Percentiles rank a stretch among this genome's conserved stretches.
Conservation (phyloP, 2,329 filamentous ascomycete species). For the Cordyceps javanica region DNA sequence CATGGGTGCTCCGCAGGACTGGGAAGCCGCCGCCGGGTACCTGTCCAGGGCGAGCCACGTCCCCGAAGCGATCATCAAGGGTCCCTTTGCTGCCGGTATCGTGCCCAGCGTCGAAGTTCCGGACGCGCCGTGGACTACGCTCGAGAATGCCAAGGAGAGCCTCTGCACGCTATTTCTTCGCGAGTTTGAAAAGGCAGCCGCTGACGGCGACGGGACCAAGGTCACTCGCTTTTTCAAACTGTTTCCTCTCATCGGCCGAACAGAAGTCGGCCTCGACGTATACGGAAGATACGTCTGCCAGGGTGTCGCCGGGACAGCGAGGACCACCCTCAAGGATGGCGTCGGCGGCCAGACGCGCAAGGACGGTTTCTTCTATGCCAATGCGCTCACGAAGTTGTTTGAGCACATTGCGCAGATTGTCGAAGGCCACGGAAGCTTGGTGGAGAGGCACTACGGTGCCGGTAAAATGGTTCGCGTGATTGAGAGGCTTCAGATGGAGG, state of each 20-base stretch:
- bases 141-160: slow-evolving; percentile 82
- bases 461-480: slow-evolving; percentile 95
- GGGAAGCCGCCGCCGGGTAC: slow-evolving; percentile 93
- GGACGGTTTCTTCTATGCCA: slow-evolving; percentile 87
- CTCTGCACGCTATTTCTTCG: slow-evolving; percentile 84
- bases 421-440: slow-evolving; percentile 81
- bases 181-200: slow-evolving; percentile 89
- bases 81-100: slow-evolving; percentile 83
- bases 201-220: slow-evolving; percentile 78
- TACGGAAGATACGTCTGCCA: slow-evolving; percentile 96
- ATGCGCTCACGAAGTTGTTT: slow-evolving; percentile 83
- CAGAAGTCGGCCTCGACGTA: slow-evolving; percentile 84
- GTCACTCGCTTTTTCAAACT: slow-evolving; percentile 98
- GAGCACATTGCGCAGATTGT: slow-evolving; percentile 97
- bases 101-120: slow-evolving; percentile 95
- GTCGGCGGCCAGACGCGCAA: slow-evolving; percentile 42
- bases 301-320: slow-evolving; percentile 79
- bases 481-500: slow-evolving; percentile 86
- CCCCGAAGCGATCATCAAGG: slow-evolving; percentile 71
- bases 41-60: slow-evolving; percentile 77
- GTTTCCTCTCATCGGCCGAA: slow-evolving; percentile 86
- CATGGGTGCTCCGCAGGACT: slow-evolving; percentile 97
- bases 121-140: slow-evolving; percentile 78
- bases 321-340: slow-evolving; percentile 69
- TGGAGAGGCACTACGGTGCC: slow-evolving; percentile 87